These are phyloP conservation scores for Pleurotus eryngii DNA, from an alignment of 768 basidiomycete species.

Conservation along the genomic window DNA sequence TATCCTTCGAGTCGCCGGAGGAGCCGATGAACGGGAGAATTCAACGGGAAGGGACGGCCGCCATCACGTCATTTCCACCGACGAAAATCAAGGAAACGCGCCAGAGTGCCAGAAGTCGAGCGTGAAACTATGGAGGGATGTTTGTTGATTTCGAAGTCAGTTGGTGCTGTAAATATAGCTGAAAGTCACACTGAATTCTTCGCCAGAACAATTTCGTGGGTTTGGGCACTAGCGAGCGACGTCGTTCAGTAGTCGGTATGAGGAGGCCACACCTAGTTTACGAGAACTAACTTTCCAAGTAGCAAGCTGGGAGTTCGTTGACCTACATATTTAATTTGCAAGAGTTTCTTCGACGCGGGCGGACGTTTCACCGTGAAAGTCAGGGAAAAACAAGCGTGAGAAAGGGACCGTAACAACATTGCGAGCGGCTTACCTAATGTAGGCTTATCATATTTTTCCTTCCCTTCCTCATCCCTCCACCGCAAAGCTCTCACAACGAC, in stretches of 20 bases:
- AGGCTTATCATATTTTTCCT: conserved; percentile 5
- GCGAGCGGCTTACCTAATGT: background rate
- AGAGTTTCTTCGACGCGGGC: background rate
- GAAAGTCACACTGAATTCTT: background rate
- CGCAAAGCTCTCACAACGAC: background rate
- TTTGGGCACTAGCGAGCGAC: background rate
- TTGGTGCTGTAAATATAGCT: background rate
- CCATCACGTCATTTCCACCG: background rate
- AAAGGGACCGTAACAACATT: background rate
- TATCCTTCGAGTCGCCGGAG: too few species aligned
- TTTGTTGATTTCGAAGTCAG: background rate
- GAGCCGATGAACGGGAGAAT: too few species aligned
- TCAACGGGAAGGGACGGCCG: too few species aligned
- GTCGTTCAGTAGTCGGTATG: background rate
- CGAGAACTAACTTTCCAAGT: background rate
- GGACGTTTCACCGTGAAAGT: background rate
- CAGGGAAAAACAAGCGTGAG: conserved; percentile 1
- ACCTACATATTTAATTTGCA: background rate
- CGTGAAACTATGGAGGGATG: background rate
- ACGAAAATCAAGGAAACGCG: background rate
- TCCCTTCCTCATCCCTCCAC: background rate
- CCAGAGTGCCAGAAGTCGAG: background rate
- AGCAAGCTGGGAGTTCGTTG: background rate
- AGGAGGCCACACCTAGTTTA: background rate
- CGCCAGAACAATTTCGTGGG: background rate